Evolutionary conservation across 2,329 filamentous ascomycete genomes (phyloP).

Genomic region (Gnomoniopsis smithogilvyi): DNA sequence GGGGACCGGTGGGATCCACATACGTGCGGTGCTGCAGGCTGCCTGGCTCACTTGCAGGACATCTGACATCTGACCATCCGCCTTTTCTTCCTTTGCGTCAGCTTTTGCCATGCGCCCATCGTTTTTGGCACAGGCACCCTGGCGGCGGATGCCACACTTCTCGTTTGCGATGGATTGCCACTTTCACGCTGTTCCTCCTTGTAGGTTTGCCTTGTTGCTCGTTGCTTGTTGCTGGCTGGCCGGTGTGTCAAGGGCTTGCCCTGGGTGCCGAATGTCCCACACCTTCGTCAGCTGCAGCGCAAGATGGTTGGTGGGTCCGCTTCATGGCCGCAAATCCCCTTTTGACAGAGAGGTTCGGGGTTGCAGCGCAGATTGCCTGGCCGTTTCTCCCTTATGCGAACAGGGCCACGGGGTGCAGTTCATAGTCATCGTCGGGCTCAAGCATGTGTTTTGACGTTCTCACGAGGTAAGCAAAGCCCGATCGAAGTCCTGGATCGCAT

Average conservation of each 20-base stretch:
- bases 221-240: not conserved
- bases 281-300: not conserved
- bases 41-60: not conserved
- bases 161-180: not conserved
- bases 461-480: not conserved
- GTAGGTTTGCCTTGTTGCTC: not conserved
- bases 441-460: not conserved
- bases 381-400: not conserved
- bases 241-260: not conserved
- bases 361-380: not conserved
- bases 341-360: not conserved
- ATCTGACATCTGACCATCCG: not conserved
- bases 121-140: not conserved
- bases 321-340: not conserved
- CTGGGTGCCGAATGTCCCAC: not conserved
- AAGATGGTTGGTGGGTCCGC: not conserved
- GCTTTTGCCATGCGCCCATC: not conserved
- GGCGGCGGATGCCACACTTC: not conserved
- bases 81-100: not conserved
- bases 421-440: not conserved
- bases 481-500: too few relatives aligned
- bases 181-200: not conserved
- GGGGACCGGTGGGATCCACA: too few relatives aligned
- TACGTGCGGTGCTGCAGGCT: not conserved
- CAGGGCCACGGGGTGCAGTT: not conserved